Conservation (phyloP, 345 rosid species). For the Durio zibethinus region DNA sequence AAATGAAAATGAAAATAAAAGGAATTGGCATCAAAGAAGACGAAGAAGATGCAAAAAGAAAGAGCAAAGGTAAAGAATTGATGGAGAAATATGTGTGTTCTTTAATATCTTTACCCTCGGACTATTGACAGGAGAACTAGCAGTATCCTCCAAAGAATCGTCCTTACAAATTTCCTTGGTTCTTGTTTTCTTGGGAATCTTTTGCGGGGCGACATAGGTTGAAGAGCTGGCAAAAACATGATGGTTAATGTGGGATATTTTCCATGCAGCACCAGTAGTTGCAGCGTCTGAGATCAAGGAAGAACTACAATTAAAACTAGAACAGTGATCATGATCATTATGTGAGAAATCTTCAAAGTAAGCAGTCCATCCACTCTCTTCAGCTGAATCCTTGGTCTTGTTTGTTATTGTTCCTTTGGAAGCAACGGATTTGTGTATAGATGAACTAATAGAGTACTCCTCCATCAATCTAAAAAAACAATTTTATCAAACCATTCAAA, state of each 20-base stretch:
- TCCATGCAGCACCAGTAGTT: slow-evolving; percentile 56
- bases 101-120: slow-evolving; percentile 48
- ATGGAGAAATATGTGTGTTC: background rate
- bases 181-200: slow-evolving; percentile 43
- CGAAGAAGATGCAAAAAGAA: background rate
- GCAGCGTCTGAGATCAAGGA: slow-evolving; percentile 80
- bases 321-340: slow-evolving; percentile 29
- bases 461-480: slow-evolving; percentile 11
- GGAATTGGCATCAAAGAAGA: background rate
- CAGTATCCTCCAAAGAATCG: slow-evolving; percentile 89
- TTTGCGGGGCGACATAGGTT: background rate
- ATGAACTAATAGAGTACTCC: slow-evolving; percentile 19
- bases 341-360: slow-evolving; percentile 66
- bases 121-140: slow-evolving; percentile 79
- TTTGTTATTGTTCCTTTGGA: slow-evolving; percentile 4
- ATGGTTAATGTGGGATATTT: slow-evolving; percentile 14
- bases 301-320: slow-evolving; percentile 36
- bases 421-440: slow-evolving; percentile 15
- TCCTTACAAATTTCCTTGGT: slow-evolving; percentile 46
- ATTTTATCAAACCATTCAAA: background rate
- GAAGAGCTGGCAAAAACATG: slow-evolving; percentile 17
- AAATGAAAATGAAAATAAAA: background rate
- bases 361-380: slow-evolving; percentile 92
- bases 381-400: slow-evolving; percentile 12
- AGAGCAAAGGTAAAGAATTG: background rate